Conservation (phyloP, 1,284 basidiomycete species). For the Ustilago loliicola region DNA sequence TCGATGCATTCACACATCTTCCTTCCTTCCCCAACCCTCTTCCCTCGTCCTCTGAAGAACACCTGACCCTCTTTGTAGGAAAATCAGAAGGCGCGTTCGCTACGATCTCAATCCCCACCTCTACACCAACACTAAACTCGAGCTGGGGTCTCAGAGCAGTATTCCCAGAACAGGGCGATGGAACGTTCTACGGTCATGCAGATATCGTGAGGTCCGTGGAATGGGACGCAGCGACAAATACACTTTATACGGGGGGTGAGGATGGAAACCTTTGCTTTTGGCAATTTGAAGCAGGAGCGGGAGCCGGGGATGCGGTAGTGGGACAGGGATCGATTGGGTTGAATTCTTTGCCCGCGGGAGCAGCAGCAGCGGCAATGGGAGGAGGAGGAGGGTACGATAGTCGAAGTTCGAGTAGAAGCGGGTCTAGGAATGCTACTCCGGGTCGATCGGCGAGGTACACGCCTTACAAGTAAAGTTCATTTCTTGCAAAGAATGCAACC, state of each 20-base stretch:
- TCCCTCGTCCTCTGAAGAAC: not conserved
- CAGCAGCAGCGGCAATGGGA: not conserved
- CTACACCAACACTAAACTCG: not conserved
- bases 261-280: conserved; percentile 61
- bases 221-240: conserved; percentile 41
- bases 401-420: conserved; percentile 22
- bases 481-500: not conserved
- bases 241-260: conserved; percentile 59
- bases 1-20: conserved; percentile 53
- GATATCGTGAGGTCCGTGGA: conserved; percentile 61
- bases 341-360: conserved; percentile 8
- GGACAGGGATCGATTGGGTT: conserved; percentile 14
- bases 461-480: conserved; percentile 33
- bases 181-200: conserved; percentile 48
- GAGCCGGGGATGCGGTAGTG: not conserved
- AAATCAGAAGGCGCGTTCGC: conserved; percentile 44
- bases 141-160: conserved; percentile 37
- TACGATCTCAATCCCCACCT: conserved; percentile 26
- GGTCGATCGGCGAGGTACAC: conserved; percentile 35
- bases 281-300: conserved; percentile 25
- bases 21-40: conserved; percentile 31
- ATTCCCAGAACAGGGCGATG: conserved; percentile 49
- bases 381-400: conserved; percentile 2
- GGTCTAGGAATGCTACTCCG: conserved; percentile 29
- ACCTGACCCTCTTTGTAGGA: conserved; percentile 44